phyloP scores from a whole-genome alignment of 2,329 filamentous ascomycete species.

The Aspergillus puulaauensis region DNA sequence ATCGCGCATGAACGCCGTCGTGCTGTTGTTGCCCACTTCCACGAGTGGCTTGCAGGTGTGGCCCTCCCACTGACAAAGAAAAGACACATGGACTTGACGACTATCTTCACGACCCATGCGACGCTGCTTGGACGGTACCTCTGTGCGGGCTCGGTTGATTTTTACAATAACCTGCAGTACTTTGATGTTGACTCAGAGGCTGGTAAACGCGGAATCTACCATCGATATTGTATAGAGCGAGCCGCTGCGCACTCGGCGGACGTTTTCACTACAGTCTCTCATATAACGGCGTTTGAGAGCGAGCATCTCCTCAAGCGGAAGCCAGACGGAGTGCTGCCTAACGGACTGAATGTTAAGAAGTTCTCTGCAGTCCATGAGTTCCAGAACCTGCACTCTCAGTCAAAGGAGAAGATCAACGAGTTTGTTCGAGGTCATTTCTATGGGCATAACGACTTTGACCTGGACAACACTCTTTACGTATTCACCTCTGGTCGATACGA shows the following conservation, averaged over 20 bases:
- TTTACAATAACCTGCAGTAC: constrained; percentile 97
- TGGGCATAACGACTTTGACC: constrained; percentile 94
- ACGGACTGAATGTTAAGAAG: constrained; percentile 96
- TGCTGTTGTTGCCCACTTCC: constrained; percentile 96
- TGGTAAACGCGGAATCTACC: constrained; percentile 97
- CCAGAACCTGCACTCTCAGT: constrained; percentile 94
- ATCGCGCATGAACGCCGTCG: constrained; percentile 88
- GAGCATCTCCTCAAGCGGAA: constrained; percentile 97
- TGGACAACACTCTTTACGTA: constrained; percentile 95
- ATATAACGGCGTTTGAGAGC: constrained; percentile 97
- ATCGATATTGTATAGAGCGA: constrained; percentile 96
- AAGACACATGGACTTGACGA: constrained; percentile 92
- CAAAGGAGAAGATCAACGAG: constrained; percentile 97
- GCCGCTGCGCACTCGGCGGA: constrained; percentile 88
- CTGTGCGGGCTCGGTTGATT: constrained; percentile 95
- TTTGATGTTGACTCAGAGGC: constrained; percentile 97
- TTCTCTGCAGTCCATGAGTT: constrained; percentile 99
- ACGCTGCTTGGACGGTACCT: constrained; percentile 94
- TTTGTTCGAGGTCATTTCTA: constrained; percentile 99
- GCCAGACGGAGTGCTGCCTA: constrained; percentile 92
- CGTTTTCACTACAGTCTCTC: constrained; percentile 97
- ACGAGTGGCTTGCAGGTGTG: constrained; percentile 97
- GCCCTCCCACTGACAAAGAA: constrained; percentile 89
- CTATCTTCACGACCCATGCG: constrained; percentile 97
- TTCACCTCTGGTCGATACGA: constrained; percentile 98